Evolutionary conservation across 2,329 filamentous ascomycete genomes (phyloP).

Genomic region (Colletotrichum sp.): DNA sequence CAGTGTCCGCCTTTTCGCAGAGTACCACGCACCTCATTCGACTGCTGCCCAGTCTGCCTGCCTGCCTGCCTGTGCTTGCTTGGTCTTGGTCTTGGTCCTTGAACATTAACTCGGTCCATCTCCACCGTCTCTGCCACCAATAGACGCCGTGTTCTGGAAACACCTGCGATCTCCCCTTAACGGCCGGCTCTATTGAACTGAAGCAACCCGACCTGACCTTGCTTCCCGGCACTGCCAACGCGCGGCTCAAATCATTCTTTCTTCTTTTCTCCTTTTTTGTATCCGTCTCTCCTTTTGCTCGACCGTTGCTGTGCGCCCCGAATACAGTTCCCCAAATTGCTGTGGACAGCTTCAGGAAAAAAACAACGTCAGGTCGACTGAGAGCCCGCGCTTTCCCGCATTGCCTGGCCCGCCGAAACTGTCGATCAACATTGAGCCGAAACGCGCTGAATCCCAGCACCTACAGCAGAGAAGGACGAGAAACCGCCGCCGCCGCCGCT

Average conservation of each 20-base stretch:
- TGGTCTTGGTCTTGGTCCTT: background rate
- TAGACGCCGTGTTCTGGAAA: conserved; percentile 21
- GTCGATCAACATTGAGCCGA: conserved; percentile 43
- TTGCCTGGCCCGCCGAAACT: conserved; percentile 36
- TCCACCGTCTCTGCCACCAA: conserved; percentile 12
- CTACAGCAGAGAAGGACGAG: background rate
- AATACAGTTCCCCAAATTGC: conserved; percentile 12
- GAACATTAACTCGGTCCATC: background rate
- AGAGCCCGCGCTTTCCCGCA: conserved; percentile 17
- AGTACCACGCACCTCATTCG: background rate
- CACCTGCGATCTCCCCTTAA: conserved; percentile 20
- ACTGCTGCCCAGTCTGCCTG: background rate
- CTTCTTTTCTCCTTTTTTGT: background rate
- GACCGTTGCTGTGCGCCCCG: background rate
- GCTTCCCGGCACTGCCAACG: background rate
- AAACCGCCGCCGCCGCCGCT: background rate
- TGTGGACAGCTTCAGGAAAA: conserved; percentile 10
- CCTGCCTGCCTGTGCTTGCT: background rate
- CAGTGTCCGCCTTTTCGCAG: background rate
- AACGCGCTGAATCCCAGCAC: conserved; percentile 27
- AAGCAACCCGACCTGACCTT: background rate
- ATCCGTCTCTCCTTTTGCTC: background rate
- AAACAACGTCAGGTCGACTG: conserved; percentile 2
- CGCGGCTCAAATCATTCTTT: background rate
- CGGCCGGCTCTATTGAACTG: background rate